These are phyloP conservation scores for Lindgomyces ingoldianus DNA, from an alignment of 495 filamentous ascomycete genomes.

Conservation along the genomic window DNA sequence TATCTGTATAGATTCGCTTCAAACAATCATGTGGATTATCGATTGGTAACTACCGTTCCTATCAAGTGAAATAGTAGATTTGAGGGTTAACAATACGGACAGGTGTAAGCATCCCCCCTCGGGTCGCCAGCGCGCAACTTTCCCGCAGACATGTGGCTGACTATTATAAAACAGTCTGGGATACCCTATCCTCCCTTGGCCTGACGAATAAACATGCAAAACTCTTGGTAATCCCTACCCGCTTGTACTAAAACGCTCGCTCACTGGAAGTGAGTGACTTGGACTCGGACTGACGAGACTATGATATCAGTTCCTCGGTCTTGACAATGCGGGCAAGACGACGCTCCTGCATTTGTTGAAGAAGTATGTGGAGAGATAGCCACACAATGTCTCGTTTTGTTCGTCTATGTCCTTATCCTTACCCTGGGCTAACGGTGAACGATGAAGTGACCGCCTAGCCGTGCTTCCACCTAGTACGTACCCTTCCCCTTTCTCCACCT, in stretches of 20 bases:
- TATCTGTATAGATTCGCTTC: neutral
- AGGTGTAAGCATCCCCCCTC: slow-evolving; percentile 23
- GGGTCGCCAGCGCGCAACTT: neutral
- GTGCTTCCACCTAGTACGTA: slow-evolving; percentile 73
- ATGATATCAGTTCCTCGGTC: slow-evolving; percentile 64
- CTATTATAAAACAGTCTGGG: slow-evolving; percentile 68
- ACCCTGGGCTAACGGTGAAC: too few species aligned
- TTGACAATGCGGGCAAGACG: slow-evolving; percentile 98
- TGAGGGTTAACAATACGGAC: slow-evolving; percentile 5
- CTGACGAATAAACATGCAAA: slow-evolving; percentile 74
- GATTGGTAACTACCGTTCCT: slow-evolving; percentile 78
- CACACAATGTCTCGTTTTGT: neutral
- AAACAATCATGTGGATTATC: slow-evolving; percentile 80
- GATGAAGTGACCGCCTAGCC: slow-evolving; percentile 88
- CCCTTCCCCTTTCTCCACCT: neutral
- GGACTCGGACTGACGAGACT: slow-evolving; percentile 71
- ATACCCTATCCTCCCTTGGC: slow-evolving; percentile 85
- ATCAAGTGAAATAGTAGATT: slow-evolving; percentile 12
- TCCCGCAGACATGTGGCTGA: slow-evolving; percentile 17
- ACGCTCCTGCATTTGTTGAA: slow-evolving; percentile 82
- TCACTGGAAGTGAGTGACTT: too few species aligned
- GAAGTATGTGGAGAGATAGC: neutral
- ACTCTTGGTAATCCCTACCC: slow-evolving; percentile 28
- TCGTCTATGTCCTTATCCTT: too few species aligned
- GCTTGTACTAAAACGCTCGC: too few species aligned